These are phyloP conservation scores for Syzygium aromaticum DNA, from an alignment of 345 rosid genomes.

Conservation along the genomic window DNA sequence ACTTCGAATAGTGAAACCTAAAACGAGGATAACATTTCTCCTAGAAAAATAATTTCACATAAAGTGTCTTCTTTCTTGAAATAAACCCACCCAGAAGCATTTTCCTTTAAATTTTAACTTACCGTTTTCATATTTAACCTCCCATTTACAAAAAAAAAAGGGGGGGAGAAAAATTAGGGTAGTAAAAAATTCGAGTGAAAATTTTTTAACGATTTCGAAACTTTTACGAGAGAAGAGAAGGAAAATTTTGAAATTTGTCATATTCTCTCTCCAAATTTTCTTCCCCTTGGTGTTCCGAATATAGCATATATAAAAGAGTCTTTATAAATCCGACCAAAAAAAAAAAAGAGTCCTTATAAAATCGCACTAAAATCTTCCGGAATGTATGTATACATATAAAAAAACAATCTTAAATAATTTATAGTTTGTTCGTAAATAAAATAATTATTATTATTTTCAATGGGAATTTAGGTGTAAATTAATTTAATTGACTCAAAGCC, in stretches of 20 bases:
- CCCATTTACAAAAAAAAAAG: neutral
- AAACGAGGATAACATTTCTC: neutral
- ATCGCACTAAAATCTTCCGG: neutral
- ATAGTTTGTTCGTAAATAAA: neutral
- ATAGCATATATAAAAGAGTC: neutral
- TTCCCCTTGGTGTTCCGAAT: neutral
- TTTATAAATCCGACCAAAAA: no score
- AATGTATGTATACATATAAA: neutral
- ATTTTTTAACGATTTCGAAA: neutral
- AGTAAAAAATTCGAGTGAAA: neutral
- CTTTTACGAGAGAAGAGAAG: neutral
- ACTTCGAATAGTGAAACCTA: neutral
- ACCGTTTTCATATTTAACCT: neutral
- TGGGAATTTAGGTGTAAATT: neutral
- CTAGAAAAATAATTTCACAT: neutral
- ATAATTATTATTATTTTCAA: neutral
- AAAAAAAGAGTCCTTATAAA: neutral
- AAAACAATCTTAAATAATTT: neutral
- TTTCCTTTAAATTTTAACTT: neutral
- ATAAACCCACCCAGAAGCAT: fast-evolving
- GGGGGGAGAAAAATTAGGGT: neutral
- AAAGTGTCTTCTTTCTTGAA: no score
- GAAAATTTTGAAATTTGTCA: neutral
- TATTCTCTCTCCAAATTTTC: neutral
- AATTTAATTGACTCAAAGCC: neutral